Evolutionary conservation across 1,284 basidiomycete species (phyloP).

Genomic region (Trichosporon faecale): DNA sequence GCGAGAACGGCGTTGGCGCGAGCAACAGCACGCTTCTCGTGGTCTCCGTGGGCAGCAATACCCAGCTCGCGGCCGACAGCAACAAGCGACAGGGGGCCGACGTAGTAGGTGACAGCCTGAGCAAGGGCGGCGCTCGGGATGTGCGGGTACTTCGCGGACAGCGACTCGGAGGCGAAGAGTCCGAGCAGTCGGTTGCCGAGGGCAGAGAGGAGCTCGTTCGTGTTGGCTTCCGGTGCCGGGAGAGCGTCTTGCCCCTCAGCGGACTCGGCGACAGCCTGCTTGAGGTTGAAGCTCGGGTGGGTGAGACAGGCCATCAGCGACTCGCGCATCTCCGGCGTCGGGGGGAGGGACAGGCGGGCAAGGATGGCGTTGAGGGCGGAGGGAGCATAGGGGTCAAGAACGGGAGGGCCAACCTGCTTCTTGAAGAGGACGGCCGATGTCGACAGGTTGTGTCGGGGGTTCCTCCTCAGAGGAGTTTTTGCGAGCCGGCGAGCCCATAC

Average conservation of each 20-base stretch:
- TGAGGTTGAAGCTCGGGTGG: constrained; percentile 64
- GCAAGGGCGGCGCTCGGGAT: constrained; percentile 87
- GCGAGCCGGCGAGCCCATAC: constrained; percentile 30
- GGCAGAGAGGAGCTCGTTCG: constrained; percentile 76
- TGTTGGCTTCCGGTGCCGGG: constrained; percentile 54
- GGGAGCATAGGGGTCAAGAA: constrained; percentile 20
- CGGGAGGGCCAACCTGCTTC: constrained; percentile 11
- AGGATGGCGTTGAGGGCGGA: constrained; percentile 44
- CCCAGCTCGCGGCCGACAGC: constrained; percentile 76
- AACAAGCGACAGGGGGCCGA: constrained; percentile 78
- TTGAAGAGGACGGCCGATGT: constrained; percentile 13
- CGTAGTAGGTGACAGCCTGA: constrained; percentile 83
- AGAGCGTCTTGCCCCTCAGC: neutral
- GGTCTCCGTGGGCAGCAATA: constrained; percentile 30
- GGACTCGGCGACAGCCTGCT: constrained; percentile 24
- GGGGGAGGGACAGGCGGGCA: constrained; percentile 42
- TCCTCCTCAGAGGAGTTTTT: constrained; percentile 22
- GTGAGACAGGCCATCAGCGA: constrained; percentile 56
- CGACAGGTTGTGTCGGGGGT: constrained; percentile 13
- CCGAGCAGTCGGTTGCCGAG: constrained; percentile 90
- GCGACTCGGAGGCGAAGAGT: constrained; percentile 80
- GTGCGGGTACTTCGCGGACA: constrained; percentile 81
- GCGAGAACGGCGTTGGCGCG: constrained; percentile 26
- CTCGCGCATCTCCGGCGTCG: constrained; percentile 32
- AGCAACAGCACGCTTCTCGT: constrained; percentile 26